These are phyloP conservation scores for Magnusiomyces ingens DNA, from an alignment of 1,139 yeast species.

Conservation along the genomic window DNA sequence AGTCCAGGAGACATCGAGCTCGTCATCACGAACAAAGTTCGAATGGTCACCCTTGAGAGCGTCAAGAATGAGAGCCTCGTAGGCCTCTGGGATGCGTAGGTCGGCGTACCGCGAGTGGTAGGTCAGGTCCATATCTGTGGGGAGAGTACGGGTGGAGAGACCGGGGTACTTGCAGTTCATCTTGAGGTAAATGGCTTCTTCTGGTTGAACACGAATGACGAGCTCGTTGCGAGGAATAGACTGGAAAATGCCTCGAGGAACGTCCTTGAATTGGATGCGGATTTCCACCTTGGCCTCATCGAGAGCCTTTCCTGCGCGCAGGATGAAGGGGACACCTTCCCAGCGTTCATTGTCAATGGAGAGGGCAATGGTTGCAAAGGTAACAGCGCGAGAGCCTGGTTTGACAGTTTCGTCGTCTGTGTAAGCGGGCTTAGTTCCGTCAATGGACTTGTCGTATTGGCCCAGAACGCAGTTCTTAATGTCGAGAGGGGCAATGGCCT, in stretches of 20 bases:
- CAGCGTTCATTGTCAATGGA: constrained; percentile 87
- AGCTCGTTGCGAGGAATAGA: constrained; percentile 86
- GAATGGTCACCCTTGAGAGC: constrained; percentile 89
- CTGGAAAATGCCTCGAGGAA: constrained; percentile 72
- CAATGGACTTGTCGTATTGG: constrained; percentile 77
- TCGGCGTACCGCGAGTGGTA: constrained; percentile 76
- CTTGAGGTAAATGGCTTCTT: constrained; percentile 88
- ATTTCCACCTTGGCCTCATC: constrained; percentile 89
- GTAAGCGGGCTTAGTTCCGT: constrained; percentile 85
- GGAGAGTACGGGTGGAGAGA: constrained; percentile 67
- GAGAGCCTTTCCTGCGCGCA: constrained; percentile 95
- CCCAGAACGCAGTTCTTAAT: constrained; percentile 69
- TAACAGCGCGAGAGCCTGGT: constrained; percentile 74
- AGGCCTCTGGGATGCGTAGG: constrained; percentile 88
- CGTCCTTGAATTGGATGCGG: constrained; percentile 85
- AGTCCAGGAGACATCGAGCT: constrained; percentile 88
- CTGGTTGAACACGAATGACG: constrained; percentile 89
- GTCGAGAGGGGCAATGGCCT: constrained; percentile 68
- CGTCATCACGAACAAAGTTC: constrained; percentile 96
- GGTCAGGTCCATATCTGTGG: constrained; percentile 86
- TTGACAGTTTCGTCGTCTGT: constrained; percentile 90
- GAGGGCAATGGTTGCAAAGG: constrained; percentile 81
- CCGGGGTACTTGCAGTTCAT: constrained; percentile 94
- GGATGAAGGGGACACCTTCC: constrained; percentile 95
- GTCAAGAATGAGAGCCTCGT: constrained; percentile 91